Evolutionary conservation across 371 early-diverging fungal genomes (phyloP), one percentile per base, ranked within the genome.

Genomic region (Rhizopus arrhizus): DNA sequence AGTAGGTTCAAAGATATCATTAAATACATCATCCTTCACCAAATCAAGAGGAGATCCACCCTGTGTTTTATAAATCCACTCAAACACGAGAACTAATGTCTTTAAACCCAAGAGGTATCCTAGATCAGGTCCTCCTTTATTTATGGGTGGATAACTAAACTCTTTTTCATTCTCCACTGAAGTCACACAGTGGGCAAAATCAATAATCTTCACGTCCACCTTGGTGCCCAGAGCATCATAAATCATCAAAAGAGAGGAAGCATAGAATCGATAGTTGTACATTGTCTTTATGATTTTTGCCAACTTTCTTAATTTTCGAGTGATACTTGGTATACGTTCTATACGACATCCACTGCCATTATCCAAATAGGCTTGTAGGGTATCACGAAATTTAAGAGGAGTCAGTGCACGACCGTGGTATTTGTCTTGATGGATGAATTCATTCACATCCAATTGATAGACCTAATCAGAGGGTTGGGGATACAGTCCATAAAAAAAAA

Each of bases 401-500:
- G 86, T 85, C 53, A 98, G 77, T 43, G 86, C 85, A 4, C 98
- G 88, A 8, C 98, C 98, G 62, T 88, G 89, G 71, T 98, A 98
- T 71, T 98, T 98, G 79, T 96, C 93, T 59, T 92, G 88, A 69
- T 90, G 96, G 11, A 87, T 46, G 69, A 85, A 75, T 29, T 81
- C 77, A n/a, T 85, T 65, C 0, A 78, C 82, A 36, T 83, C 70
- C 4, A 76, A 72, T 55, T 95, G 93, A 78, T 91, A 97, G 5
- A 94, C 92, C 92, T 78, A 53, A 13, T 5, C 0, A 5, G 29
- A 48, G 40, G 8, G 33, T 41, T 29, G 36, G 29, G 28, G 8
- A 48, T 29, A 48, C 31, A 2, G 5, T 28, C 12, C 32, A 38
- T 40, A 15, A 49, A 61, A 28, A 36, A 49, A 61, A 28, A 36